Conservation (phyloP, 805 yeast species). For the Lipomyces mesembrius region DNA sequence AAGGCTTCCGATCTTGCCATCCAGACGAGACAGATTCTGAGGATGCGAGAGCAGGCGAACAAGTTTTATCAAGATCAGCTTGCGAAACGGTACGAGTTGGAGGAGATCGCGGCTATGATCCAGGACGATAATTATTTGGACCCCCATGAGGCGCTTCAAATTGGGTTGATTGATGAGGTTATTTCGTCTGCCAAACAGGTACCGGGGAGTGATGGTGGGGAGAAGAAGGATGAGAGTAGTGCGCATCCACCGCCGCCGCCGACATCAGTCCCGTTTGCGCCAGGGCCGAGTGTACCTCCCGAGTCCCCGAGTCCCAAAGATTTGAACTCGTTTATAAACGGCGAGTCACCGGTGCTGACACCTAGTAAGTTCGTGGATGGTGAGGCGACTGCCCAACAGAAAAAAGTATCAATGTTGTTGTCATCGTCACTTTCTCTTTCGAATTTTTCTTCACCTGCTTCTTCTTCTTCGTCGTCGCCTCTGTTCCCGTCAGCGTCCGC, state of each 20-base stretch:
- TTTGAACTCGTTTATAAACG: neutral
- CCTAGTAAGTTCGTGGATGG: neutral
- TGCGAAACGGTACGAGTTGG: conserved; percentile 29
- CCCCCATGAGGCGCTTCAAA: conserved; percentile 44
- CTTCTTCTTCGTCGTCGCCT: neutral
- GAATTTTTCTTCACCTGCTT: neutral
- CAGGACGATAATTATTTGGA: conserved; percentile 40
- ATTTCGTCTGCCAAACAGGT: conserved; percentile 19
- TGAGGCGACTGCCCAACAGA: neutral
- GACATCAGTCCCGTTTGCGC: neutral
- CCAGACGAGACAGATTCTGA: conserved; percentile 46
- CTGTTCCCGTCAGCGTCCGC: neutral
- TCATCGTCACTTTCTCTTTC: neutral
- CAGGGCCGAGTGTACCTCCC: neutral
- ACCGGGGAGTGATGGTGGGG: neutral
- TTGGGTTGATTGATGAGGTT: conserved; percentile 46
- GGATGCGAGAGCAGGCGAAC: conserved; percentile 43
- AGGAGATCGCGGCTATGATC: conserved; percentile 34
- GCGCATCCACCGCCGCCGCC: conserved; percentile 2
- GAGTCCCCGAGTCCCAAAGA: neutral
- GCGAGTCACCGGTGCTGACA: neutral
- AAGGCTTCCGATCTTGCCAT: conserved; percentile 45
- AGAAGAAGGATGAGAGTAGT: conserved; percentile 12
- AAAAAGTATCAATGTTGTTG: neutral
- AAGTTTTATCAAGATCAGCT: conserved; percentile 43